Percentiles rank a stretch among this genome's conserved stretches.
Conservation (phyloP, 2,329 filamentous ascomycete genomes). For the Ambrosiella xylebori region DNA sequence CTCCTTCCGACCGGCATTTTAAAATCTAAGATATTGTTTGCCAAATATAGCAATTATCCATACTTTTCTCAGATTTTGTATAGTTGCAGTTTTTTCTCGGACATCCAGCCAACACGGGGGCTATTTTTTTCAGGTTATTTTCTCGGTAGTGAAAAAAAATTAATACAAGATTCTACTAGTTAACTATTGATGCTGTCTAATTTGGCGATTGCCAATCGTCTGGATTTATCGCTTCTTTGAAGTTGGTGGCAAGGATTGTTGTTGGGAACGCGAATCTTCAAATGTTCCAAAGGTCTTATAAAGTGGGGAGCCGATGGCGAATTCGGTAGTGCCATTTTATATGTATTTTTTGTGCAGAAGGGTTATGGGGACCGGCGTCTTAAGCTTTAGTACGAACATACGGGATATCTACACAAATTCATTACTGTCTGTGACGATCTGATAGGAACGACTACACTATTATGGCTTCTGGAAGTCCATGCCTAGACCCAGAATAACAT, state of each 20-base stretch:
- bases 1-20: conserved; percentile 1
- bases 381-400: neutral
- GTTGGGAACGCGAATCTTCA: neutral
- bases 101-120: neutral
- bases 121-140: no score
- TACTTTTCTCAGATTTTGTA: neutral
- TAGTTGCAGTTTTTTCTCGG: neutral
- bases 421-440: no score
- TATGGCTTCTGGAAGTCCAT: no score
- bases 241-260: neutral
- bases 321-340: neutral
- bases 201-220: neutral
- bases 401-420: no score
- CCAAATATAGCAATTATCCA: neutral
- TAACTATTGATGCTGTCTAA: neutral
- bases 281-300: neutral
- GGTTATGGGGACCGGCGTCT: neutral
- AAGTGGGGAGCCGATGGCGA: neutral
- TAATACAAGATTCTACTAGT: neutral
- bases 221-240: neutral
- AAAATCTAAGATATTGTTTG: neutral
- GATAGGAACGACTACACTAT: no score
- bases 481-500: no score
- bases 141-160: no score
- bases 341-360: neutral